A percentile compares a stretch with the other conserved stretches of the same genome.
Evolutionary conservation across 2,329 filamentous ascomycete genomes (phyloP).

Genomic region (Apiospora marii): DNA sequence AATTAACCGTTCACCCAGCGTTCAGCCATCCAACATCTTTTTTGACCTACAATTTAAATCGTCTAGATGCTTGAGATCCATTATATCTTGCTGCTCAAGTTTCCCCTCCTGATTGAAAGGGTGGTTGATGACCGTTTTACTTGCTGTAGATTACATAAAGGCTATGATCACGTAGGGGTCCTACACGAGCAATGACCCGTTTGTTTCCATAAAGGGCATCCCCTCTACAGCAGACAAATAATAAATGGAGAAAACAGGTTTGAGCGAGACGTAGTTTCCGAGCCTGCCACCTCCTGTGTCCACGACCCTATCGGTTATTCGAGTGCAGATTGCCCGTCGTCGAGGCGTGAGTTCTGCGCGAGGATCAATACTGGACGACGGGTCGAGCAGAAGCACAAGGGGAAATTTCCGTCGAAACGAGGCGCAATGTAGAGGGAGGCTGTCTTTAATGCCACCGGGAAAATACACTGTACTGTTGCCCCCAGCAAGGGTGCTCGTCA

Average conservation of each 20-base stretch:
- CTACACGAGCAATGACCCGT: not conserved
- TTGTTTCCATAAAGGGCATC: not conserved
- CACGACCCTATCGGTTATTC: not conserved
- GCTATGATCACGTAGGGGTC: not conserved
- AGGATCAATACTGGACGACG: not conserved
- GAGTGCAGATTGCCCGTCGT: not conserved
- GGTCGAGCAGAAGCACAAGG: too few relatives aligned
- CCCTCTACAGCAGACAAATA: not conserved
- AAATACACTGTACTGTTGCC: not conserved
- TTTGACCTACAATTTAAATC: not conserved
- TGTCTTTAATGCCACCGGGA: not conserved
- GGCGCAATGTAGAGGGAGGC: not conserved
- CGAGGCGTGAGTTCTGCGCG: not conserved
- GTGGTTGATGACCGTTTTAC: too few relatives aligned
- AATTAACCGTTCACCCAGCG: too few relatives aligned
- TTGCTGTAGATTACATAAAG: not conserved
- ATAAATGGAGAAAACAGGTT: not conserved
- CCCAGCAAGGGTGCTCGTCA: not conserved
- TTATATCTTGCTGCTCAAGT: not conserved
- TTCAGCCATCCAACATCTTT: not conserved
- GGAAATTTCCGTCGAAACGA: not conserved
- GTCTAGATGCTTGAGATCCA: not conserved
- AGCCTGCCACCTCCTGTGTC: not conserved
- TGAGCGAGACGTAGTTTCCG: not conserved
- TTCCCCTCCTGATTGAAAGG: too few relatives aligned